Evolutionary conservation across 1,284 basidiomycete species (phyloP), one percentile per base, ranked within the genome.

Genomic region (Malassezia pachydermatis): DNA sequence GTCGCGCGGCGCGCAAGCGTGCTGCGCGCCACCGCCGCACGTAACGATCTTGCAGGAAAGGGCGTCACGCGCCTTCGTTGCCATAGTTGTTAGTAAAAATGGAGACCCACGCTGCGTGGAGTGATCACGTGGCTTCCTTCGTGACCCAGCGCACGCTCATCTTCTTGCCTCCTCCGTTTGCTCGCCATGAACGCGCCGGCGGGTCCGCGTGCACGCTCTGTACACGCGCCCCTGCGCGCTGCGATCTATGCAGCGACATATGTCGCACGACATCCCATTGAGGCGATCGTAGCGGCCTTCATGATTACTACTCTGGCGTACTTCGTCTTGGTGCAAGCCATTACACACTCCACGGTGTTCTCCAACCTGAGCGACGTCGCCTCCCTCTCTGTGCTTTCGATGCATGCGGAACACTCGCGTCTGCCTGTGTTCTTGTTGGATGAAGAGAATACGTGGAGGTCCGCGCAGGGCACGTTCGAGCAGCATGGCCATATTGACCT

Each of bases 291-390:
- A 48, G 80, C 81, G 66, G 84, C 86, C 74, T 86, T 83, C 70
- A 80, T 89, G 67, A 73, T 88, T 53, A 84, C 84, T 28, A 94
- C 89, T 3, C 78, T 94, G 34, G 83, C 84, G 41, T 94, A 94
- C 74, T 90, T 94, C 72, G 86, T 89, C 72, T 79, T 92, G 55
- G 78, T 95, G 49, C 80, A 81, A 55, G 84, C 86, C 36, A 83
- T 90, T 70, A 87, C 87, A 40, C 73, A 74, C 41, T 76, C 74
- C 24, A 73, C 75, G 51, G 34, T 52, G 76, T 78, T 70, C 73
- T 68, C 56, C 58, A 65, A 51, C 58, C 61, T 44, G 54, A 67
- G 45, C 25, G 50, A 52, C 32, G 50, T 46, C 6, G 42, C 43
- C 20, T 41, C 43, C 17, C 30, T 51, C 7, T 51, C 49, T 34